phyloP scores from a whole-genome alignment of 768 basidiomycete genomes.

The Clitopilus passeckerianus region DNA sequence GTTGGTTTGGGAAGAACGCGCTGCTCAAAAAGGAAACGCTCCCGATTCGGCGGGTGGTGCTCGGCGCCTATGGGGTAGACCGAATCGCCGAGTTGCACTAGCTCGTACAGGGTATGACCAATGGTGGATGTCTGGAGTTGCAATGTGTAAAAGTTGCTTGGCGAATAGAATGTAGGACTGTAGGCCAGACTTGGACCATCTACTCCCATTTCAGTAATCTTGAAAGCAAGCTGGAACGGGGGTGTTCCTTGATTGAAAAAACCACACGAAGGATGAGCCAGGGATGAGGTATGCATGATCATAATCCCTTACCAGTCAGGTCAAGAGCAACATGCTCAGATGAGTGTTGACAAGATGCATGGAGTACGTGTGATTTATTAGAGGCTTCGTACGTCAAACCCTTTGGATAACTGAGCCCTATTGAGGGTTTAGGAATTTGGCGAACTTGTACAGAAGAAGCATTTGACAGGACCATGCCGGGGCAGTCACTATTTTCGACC shows the following conservation, averaged over 20 bases:
- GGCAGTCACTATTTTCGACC: conserved; percentile 81
- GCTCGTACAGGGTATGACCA: conserved; percentile 80
- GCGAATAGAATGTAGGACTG: conserved; percentile 75
- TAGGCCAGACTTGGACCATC: conserved; percentile 66
- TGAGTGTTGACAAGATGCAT: conserved; percentile 71
- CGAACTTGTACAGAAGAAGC: conserved; percentile 62
- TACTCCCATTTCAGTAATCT: conserved; percentile 58
- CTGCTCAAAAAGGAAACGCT: conserved; percentile 75
- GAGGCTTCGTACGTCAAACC: conserved; percentile 47
- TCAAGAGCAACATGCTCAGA: conserved; percentile 76
- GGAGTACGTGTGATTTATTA: conserved; percentile 69
- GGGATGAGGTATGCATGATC: too few species aligned
- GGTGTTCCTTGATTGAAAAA: too few species aligned
- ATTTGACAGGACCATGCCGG: conserved; percentile 57
- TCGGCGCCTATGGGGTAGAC: conserved; percentile 71
- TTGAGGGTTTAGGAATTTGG: conserved; percentile 73
- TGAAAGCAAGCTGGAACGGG: conserved; percentile 87
- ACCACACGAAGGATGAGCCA: too few species aligned
- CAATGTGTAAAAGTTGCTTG: conserved; percentile 68
- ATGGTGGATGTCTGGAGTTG: conserved; percentile 72
- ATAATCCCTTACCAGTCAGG: conserved; percentile 81
- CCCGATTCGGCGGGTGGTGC: conserved; percentile 42
- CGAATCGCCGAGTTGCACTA: conserved; percentile 77
- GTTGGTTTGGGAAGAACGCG: conserved; percentile 74
- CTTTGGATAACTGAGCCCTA: conserved; percentile 53